Evolutionary conservation across 306 rosid species (phyloP).

Genomic region (Ammopiptanthus mongolicus): DNA sequence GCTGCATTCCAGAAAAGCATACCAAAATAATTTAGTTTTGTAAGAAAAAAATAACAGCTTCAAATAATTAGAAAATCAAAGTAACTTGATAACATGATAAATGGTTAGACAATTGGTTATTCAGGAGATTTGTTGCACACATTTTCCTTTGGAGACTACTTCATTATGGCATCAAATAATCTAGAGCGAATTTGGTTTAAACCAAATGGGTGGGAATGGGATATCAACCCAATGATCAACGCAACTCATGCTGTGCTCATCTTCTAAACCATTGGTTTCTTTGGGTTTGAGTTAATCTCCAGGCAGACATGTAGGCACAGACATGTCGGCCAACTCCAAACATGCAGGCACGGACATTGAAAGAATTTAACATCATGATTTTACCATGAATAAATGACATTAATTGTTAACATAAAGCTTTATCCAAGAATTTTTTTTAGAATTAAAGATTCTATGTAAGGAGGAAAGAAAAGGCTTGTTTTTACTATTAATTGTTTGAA

Average conservation of each 20-base stretch:
- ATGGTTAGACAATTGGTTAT: neutral
- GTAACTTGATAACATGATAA: neutral
- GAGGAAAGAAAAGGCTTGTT: neutral
- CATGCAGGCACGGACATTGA: too few species aligned
- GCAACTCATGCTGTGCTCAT: neutral
- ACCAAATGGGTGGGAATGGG: neutral
- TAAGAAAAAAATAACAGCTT: neutral
- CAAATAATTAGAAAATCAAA: neutral
- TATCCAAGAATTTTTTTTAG: neutral
- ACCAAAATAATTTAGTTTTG: constrained; percentile 2
- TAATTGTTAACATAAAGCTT: neutral
- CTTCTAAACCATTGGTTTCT: neutral
- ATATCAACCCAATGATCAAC: neutral
- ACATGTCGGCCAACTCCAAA: neutral
- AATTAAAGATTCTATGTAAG: neutral
- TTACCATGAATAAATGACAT: neutral
- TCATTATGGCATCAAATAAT: neutral
- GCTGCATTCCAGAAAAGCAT: constrained; percentile 51
- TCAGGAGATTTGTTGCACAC: neutral
- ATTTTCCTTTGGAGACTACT: neutral
- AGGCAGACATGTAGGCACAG: too few species aligned
- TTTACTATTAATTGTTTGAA: neutral
- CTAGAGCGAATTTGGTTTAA: neutral
- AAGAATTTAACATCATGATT: neutral
- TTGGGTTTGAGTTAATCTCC: neutral